phyloP scores from a whole-genome alignment of 2,329 filamentous ascomycete species.

The Botrytis pseudocinerea region DNA sequence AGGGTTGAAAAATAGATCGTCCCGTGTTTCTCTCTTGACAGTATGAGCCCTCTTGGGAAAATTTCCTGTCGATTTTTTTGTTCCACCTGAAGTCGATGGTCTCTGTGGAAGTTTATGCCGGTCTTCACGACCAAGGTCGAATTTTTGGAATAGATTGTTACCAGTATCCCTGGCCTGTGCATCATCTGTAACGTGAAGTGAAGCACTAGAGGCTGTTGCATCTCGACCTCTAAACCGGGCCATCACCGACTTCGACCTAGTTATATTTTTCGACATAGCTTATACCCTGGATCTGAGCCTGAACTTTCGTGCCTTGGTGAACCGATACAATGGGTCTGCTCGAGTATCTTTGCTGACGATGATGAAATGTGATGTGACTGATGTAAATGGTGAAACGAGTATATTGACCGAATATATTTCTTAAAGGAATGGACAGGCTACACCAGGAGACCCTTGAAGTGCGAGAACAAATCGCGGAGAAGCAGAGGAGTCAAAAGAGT shows the following conservation, averaged over 20 bases:
- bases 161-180: slow-evolving; percentile 34
- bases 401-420: slow-evolving; percentile 24
- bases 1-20: slow-evolving; percentile 40
- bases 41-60: slow-evolving; percentile 27
- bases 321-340: neutral
- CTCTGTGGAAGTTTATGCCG: slow-evolving; percentile 33
- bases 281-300: slow-evolving; percentile 2
- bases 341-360: slow-evolving; percentile 16
- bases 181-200: slow-evolving; percentile 38
- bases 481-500: slow-evolving; percentile 15
- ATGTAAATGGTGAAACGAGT: slow-evolving; percentile 30
- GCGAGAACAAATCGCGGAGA: slow-evolving; percentile 23
- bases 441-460: slow-evolving; percentile 38
- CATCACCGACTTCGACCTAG: slow-evolving; percentile 31
- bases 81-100: slow-evolving; percentile 39
- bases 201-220: slow-evolving; percentile 34
- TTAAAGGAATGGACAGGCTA: slow-evolving; percentile 40
- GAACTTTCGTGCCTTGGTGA: slow-evolving; percentile 2
- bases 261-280: slow-evolving; percentile 32
- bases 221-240: slow-evolving; percentile 35
- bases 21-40: slow-evolving; percentile 38
- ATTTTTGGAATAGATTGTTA: slow-evolving; percentile 27
- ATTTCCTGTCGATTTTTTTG: slow-evolving; percentile 30
- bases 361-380: slow-evolving; percentile 27
- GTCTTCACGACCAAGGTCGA: slow-evolving; percentile 30